Evolutionary conservation across 495 filamentous ascomycete genomes (phyloP).

Genomic region (Tuber borchii): DNA sequence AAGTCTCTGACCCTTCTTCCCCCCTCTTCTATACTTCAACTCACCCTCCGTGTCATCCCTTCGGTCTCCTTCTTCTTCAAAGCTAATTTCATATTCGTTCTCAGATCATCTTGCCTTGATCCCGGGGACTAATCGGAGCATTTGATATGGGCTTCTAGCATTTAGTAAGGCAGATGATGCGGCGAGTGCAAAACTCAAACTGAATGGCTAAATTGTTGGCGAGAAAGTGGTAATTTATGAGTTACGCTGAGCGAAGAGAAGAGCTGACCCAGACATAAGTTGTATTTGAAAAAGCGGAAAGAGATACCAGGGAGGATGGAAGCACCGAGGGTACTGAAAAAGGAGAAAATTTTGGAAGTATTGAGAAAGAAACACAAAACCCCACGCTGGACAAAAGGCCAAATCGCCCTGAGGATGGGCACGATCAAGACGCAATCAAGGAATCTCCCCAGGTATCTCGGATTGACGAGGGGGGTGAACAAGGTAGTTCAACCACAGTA

Average conservation of each 20-base stretch:
- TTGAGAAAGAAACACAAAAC: neutral
- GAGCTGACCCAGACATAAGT: constrained; percentile 39
- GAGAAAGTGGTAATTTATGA: constrained; percentile 39
- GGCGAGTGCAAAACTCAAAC: constrained; percentile 73
- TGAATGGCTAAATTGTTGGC: constrained; percentile 61
- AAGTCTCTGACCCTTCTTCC: too few relatives aligned
- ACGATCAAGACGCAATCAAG: neutral
- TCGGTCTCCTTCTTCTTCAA: too few relatives aligned
- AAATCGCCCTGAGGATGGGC: neutral
- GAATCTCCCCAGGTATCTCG: neutral
- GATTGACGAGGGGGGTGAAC: neutral
- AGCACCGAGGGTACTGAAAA: neutral
- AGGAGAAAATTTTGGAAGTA: neutral
- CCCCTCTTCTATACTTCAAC: too few relatives aligned
- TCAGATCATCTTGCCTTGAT: constrained; percentile 70
- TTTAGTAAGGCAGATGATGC: constrained; percentile 85
- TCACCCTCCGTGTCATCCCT: too few relatives aligned
- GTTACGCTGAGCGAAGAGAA: constrained; percentile 40
- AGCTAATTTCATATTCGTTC: too few relatives aligned
- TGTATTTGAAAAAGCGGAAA: neutral
- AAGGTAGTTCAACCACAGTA: neutral
- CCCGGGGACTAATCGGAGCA: constrained; percentile 75
- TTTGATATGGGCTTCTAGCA: constrained; percentile 97
- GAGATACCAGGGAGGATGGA: neutral
- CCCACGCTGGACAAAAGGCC: neutral